Evolutionary conservation across 257 asterid genomes (phyloP).

Genomic region (Rhazya stricta): DNA sequence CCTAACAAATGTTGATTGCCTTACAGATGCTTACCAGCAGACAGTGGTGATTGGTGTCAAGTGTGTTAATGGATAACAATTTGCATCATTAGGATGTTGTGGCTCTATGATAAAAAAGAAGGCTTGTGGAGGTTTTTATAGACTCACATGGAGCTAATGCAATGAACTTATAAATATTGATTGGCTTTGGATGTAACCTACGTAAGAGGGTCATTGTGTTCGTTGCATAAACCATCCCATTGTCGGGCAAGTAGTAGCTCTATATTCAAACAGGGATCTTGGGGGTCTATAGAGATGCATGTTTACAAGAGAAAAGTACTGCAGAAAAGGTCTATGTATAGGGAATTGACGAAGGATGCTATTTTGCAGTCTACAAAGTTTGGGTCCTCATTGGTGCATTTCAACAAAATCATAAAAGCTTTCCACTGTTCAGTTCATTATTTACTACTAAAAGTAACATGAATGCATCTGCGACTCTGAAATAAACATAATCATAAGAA

Average conservation of each 20-base stretch:
- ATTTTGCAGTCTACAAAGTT: too few species aligned
- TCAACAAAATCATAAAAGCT: neutral
- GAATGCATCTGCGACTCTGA: neutral
- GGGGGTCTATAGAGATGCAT: neutral
- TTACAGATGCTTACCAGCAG: neutral
- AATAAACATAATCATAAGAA: neutral
- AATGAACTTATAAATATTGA: neutral
- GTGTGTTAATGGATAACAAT: neutral
- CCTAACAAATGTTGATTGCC: too few species aligned
- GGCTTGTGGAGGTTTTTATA: neutral
- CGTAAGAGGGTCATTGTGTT: too few species aligned
- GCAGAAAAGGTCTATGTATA: neutral
- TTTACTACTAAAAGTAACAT: too few species aligned
- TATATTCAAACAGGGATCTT: neutral
- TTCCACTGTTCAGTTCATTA: neutral
- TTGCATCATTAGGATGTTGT: neutral
- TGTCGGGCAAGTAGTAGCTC: neutral
- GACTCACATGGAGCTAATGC: neutral
- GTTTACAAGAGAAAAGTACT: too few species aligned
- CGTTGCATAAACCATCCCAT: too few species aligned
- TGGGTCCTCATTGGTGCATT: neutral
- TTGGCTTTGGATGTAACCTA: neutral
- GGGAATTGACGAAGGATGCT: neutral
- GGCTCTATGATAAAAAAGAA: neutral
- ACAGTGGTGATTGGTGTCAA: neutral